Conservation (phyloP, 2,329 filamentous ascomycete species). For the Aspergillus floridensis region DNA sequence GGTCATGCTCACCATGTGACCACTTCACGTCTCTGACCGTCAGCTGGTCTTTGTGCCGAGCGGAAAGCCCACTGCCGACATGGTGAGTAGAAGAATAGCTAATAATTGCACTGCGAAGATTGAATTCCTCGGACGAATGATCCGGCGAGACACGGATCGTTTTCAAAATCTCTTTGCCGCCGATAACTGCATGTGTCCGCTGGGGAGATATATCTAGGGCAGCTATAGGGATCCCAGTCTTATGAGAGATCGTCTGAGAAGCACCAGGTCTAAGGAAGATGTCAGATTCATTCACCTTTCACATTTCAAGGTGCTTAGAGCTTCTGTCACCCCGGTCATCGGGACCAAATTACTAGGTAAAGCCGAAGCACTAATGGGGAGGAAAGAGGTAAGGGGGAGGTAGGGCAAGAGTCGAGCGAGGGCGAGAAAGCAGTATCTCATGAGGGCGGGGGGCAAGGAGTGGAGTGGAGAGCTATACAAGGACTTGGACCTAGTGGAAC, state of each 20-base stretch:
- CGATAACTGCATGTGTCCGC: constrained; percentile 62
- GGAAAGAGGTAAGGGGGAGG: constrained; percentile 1
- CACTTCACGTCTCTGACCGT: constrained; percentile 66
- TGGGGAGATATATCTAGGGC: constrained; percentile 63
- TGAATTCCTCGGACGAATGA: constrained; percentile 60
- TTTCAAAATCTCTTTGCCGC: constrained; percentile 65
- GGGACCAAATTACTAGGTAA: background rate
- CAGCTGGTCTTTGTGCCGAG: constrained; percentile 57
- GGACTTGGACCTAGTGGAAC: constrained; percentile 38
- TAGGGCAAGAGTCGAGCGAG: constrained; percentile 7
- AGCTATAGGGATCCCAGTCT: constrained; percentile 62
- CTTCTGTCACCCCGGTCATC: background rate
- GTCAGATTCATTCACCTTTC: constrained; percentile 11
- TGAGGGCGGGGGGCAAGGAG: background rate
- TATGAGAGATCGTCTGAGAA: constrained; percentile 58
- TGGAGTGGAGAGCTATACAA: constrained; percentile 34
- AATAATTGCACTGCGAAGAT: constrained; percentile 60
- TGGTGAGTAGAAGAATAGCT: constrained; percentile 55
- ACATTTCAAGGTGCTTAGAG: background rate
- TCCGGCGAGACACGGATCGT: constrained; percentile 59
- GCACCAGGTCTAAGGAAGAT: constrained; percentile 41
- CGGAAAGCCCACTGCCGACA: constrained; percentile 42
- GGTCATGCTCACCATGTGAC: constrained; percentile 61
- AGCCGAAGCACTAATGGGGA: background rate
- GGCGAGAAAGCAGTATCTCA: constrained; percentile 3